Percentiles rank a stretch among this genome's conserved stretches.
Evolutionary conservation across 176 grass and related monocot genomes (phyloP).

Genomic region (Juncus inflexus): DNA sequence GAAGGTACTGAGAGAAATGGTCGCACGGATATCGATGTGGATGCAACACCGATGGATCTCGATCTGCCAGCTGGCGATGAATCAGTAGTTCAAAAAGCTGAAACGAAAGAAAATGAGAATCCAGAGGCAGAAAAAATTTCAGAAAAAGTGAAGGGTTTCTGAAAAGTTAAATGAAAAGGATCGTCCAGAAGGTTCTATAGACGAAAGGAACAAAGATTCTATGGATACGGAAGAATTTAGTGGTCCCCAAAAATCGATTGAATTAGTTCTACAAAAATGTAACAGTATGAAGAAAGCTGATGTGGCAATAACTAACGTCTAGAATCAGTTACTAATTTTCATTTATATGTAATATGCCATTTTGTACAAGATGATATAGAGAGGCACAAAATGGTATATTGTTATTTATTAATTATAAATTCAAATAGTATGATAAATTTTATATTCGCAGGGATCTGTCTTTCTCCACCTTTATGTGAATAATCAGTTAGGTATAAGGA

Average conservation of each 20-base stretch:
- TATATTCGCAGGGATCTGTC: too few species aligned
- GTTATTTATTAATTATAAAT: too few species aligned
- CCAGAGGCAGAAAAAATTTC: constrained; percentile 10
- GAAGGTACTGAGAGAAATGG: constrained; percentile 6
- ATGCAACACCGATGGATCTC: constrained; percentile 12
- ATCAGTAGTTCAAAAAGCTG: not conserved
- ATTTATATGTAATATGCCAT: too few species aligned
- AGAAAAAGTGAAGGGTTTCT: not conserved
- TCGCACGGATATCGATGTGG: not conserved
- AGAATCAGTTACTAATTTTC: too few species aligned
- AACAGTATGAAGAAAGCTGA: not conserved
- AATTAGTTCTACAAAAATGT: not conserved
- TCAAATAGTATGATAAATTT: too few species aligned
- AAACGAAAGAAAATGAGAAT: not conserved
- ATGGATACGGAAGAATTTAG: not conserved
- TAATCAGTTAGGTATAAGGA: too few species aligned
- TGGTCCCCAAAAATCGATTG: not conserved
- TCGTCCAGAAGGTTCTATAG: not conserved
- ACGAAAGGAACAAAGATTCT: constrained; percentile 1
- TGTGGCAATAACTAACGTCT: not conserved
- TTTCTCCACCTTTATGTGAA: too few species aligned
- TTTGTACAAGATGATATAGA: too few species aligned
- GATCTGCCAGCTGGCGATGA: not conserved
- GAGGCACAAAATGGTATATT: too few species aligned
- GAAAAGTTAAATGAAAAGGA: constrained; percentile 2